phyloP scores from a whole-genome alignment of 495 filamentous ascomycete genomes.

The Neurospora hispaniola region DNA sequence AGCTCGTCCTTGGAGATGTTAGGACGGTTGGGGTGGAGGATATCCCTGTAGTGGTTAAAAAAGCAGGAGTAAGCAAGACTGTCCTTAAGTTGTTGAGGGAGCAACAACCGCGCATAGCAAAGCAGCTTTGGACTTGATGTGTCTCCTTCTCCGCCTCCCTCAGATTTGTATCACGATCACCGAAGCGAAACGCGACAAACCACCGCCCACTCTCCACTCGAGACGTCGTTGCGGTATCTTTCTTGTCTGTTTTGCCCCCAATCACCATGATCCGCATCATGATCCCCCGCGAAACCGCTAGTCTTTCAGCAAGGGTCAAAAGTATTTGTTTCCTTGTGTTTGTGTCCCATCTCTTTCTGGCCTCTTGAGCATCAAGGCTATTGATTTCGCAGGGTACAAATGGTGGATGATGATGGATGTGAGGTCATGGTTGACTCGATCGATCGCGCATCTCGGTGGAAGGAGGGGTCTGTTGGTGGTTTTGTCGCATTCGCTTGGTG shows the following conservation, averaged over 20 bases:
- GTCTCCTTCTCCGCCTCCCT: background rate
- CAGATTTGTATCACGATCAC: background rate
- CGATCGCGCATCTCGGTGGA: background rate
- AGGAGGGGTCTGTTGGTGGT: background rate
- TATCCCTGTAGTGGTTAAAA: constrained; percentile 54
- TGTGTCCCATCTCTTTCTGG: background rate
- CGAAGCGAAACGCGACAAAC: background rate
- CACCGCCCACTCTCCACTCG: background rate
- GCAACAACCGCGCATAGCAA: background rate
- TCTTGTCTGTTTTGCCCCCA: background rate
- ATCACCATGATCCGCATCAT: background rate
- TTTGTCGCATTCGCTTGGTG: background rate
- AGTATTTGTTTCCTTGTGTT: background rate
- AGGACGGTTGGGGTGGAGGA: constrained; percentile 96
- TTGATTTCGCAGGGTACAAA: background rate
- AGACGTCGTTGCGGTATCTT: background rate
- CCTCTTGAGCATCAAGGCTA: background rate
- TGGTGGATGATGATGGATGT: background rate
- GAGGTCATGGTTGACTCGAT: background rate
- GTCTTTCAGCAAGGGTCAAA: background rate
- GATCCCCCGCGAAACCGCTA: background rate
- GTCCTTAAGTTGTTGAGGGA: background rate
- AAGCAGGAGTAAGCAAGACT: constrained; percentile 6
- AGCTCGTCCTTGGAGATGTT: constrained; percentile 99
- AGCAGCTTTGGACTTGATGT: background rate